Base-by-base conservation (phyloP, 2,329 filamentous ascomycete genomes). In the Corynespora cassiicola region DNA sequence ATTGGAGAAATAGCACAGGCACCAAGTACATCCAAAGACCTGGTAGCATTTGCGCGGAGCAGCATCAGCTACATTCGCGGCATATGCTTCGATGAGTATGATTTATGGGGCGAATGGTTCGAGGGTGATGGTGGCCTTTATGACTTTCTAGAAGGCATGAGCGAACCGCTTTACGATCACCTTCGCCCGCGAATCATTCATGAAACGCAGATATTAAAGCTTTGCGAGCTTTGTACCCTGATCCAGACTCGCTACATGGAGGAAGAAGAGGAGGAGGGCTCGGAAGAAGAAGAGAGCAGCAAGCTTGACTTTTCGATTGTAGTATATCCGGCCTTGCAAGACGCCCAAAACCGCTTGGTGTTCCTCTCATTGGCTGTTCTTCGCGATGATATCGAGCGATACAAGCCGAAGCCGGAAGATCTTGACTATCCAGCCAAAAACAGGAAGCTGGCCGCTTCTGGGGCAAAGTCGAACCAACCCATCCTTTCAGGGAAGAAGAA, bases 31-130 rank as follows among this genome's bases (percentile, higher is more conserved):
- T 79, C 78, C 2, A 80, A 79, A 36, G 82, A 86, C 50, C 69
- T 86, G n/a, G 78, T 86, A 9, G 70, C 78, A 0, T 86, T 86
- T 65, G 81, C 84, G 11, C 75, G 82, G 33, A 77, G 77, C 30
- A 81, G 80, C 49, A 84, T 86, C 42, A 80, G 81, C 58, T 86
- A 85, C 51, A 76, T 85, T 37, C 79, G 82, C 34, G 81, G 80
- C 4, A 77, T 86, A 11, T 86, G 83, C 48, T 68, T 84, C 36
- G 84, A 87, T 48, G 84, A 87, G 58, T 84, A 82, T 57, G 82
- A 85, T 36, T 67, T 87, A 6, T 87, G 82, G 82, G 74, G 74
- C 4, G 80, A 85, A 58, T 85, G 81, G 82, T 84, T 86, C 45
- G 78, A 82, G 44, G 80, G 78, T 3, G 79, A 85, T 42, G 78